Evolutionary conservation across 306 rosid genomes (phyloP).

Genomic region (Abrus pulchellus): DNA sequence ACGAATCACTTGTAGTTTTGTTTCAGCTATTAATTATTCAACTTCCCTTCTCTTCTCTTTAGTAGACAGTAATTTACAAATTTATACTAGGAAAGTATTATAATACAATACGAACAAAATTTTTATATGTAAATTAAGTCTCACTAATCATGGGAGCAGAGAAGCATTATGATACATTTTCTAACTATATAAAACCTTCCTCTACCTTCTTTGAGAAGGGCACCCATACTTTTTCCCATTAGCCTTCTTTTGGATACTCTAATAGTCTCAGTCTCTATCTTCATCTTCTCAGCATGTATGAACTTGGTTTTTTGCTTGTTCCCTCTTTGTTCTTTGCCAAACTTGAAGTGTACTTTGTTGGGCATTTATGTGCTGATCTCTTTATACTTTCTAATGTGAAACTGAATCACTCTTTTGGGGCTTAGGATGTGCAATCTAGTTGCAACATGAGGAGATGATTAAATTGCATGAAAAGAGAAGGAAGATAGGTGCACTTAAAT

Average conservation of each 20-base stretch:
- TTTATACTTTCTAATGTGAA: slow-evolving; percentile 41
- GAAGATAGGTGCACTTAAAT: slow-evolving; percentile 39
- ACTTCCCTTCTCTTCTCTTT: slow-evolving; percentile 31
- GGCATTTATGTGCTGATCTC: slow-evolving; percentile 11
- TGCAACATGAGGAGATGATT: slow-evolving; percentile 49
- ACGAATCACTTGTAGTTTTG: slow-evolving; percentile 5
- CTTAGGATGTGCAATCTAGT: slow-evolving; percentile 30
- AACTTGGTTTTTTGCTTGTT: slow-evolving; percentile 33
- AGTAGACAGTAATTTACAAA: slow-evolving; percentile 38
- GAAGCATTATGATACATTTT: slow-evolving; percentile 62
- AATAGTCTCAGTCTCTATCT: slow-evolving; percentile 46
- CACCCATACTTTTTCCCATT: slow-evolving; percentile 57
- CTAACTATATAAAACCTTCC: slow-evolving; percentile 67
- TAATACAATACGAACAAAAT: slow-evolving; percentile 9
- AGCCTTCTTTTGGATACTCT: slow-evolving; percentile 58
- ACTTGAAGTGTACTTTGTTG: slow-evolving; percentile 42
- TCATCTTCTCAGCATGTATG: slow-evolving; percentile 46
- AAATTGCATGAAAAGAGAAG: slow-evolving; percentile 47
- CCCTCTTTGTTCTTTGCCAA: slow-evolving; percentile 42
- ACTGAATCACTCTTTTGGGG: slow-evolving; percentile 17
- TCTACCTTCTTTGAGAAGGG: slow-evolving; percentile 62
- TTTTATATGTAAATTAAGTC: not conserved
- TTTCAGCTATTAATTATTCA: slow-evolving; percentile 11
- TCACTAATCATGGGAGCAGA: slow-evolving; percentile 53
- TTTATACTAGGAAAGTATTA: not conserved